Conservation (phyloP, 169 alveolate genomes). For the Cryptosporidium meleagridis region DNA sequence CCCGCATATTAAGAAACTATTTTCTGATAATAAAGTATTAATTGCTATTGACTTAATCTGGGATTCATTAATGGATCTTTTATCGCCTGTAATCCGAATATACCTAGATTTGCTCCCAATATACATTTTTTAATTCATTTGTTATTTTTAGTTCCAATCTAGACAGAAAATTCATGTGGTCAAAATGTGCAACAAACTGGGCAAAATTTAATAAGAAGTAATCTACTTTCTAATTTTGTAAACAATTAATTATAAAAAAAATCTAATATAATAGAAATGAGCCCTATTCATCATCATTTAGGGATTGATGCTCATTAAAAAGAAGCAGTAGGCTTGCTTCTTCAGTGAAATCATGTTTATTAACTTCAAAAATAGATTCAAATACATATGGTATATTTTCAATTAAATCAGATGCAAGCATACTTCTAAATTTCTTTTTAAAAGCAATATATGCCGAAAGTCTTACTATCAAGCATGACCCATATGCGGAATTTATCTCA, state of each 20-base stretch:
- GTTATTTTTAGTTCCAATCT: slow-evolving; percentile 33
- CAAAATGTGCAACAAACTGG: slow-evolving; percentile 12
- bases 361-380: slow-evolving; percentile 61
- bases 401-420: slow-evolving; percentile 77
- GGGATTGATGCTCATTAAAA: slow-evolving; percentile 49
- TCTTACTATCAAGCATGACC: slow-evolving; percentile 75
- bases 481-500: slow-evolving; percentile 74
- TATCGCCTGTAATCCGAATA: slow-evolving; percentile 27
- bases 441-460: slow-evolving; percentile 75
- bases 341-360: neutral
- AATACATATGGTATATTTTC: slow-evolving; percentile 76
- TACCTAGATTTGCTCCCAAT: neutral
- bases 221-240: neutral
- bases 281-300: neutral
- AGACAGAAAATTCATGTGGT: slow-evolving; percentile 58
- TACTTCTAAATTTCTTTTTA: slow-evolving; percentile 74
- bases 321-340: slow-evolving; percentile 9
- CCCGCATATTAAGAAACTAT: slow-evolving; percentile 14
- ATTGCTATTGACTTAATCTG: slow-evolving; percentile 16
- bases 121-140: slow-evolving; percentile 9
- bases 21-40: neutral
- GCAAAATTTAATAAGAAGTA: neutral
- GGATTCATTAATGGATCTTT: neutral
- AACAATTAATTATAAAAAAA: neutral
- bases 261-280: neutral